Percentiles rank a stretch among this genome's conserved stretches.
These are phyloP conservation scores for Ophiostoma tasmaniense DNA, from an alignment of 2,329 filamentous ascomycete genomes.

Conservation along the genomic window DNA sequence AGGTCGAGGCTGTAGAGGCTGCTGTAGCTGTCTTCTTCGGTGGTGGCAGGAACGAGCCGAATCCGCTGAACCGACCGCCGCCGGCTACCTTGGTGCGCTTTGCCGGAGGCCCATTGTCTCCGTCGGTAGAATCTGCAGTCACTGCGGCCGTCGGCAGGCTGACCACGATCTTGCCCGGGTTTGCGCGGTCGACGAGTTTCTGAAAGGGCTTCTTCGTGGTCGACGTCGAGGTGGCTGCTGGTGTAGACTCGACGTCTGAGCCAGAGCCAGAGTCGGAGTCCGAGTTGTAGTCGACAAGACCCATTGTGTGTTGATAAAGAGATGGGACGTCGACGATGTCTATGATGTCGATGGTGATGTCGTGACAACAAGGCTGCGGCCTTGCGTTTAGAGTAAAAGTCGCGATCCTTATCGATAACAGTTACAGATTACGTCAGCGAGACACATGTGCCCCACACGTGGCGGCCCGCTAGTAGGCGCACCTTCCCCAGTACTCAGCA, in stretches of 20 bases:
- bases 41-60: slow-evolving; percentile 78
- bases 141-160: slow-evolving; percentile 52
- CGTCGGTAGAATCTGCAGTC: slow-evolving; percentile 25
- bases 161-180: slow-evolving; percentile 76
- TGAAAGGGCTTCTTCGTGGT: slow-evolving; percentile 56
- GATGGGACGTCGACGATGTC: background rate
- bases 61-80: slow-evolving; percentile 60
- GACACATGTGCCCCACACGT: background rate
- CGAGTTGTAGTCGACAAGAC: slow-evolving; percentile 74
- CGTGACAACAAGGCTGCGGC: background rate
- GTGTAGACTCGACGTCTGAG: slow-evolving; percentile 43
- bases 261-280: slow-evolving; percentile 52
- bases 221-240: slow-evolving; percentile 22
- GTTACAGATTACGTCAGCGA: background rate
- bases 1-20: slow-evolving; percentile 23
- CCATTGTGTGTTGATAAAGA: slow-evolving; percentile 43
- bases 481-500: background rate
- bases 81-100: slow-evolving; percentile 56
- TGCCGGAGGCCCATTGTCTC: slow-evolving; percentile 47
- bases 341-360: background rate
- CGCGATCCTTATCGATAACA: background rate
- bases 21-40: slow-evolving; percentile 54
- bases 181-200: slow-evolving; percentile 72
- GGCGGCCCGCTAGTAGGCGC: background rate
- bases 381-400: background rate